Conservation (phyloP, 129 eudicot species). For the Glebionis coronaria region DNA sequence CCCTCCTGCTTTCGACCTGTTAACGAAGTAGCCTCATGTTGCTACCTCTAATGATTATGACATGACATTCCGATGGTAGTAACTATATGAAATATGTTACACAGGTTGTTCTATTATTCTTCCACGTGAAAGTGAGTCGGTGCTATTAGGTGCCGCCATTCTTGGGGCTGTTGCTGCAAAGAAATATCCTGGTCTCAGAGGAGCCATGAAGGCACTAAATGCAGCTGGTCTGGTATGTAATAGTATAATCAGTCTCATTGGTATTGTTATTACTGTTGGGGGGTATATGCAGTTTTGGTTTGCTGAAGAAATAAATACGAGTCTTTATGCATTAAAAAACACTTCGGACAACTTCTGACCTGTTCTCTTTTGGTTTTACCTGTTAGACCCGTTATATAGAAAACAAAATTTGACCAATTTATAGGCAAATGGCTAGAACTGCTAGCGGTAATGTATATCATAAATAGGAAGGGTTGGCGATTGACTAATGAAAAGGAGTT, state of each 20-base stretch:
- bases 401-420: background rate
- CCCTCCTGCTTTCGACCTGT: background rate
- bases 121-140: constrained; percentile 93
- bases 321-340: background rate
- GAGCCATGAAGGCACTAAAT: constrained; percentile 92
- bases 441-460: no score
- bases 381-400: background rate
- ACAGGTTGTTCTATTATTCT: constrained; percentile 82
- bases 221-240: constrained; percentile 82
- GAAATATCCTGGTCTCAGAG: constrained; percentile 63
- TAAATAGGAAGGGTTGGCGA: no score
- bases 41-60: no score
- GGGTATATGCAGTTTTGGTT: background rate
- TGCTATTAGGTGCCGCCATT: constrained; percentile 92
- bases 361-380: no score
- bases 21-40: no score
- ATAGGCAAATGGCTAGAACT: background rate
- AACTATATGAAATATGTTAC: constrained; percentile 2
- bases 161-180: constrained; percentile 97
- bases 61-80: background rate
- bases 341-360: background rate
- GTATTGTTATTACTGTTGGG: background rate
- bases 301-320: background rate
- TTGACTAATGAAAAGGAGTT: no score
- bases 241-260: background rate